Evolutionary conservation across 495 filamentous ascomycete genomes (phyloP), one percentile per base, ranked within the genome.

Genomic region (Cryomyces antarcticus): DNA sequence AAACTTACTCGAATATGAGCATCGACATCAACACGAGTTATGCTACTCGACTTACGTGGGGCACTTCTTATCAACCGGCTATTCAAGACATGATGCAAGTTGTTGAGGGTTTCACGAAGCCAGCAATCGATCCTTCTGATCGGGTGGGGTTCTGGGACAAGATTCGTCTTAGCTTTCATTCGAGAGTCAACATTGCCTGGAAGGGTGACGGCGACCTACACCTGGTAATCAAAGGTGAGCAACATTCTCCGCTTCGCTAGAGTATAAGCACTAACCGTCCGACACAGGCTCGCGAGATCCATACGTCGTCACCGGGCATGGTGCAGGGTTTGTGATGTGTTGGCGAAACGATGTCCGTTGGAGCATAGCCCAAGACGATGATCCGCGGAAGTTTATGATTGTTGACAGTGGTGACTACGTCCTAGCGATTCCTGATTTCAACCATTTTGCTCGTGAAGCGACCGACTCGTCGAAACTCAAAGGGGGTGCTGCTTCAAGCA

Each of bases 31-130:
- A 95, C 55, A 95, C 88, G 4, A 78, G 77, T 45, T 72, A 82
- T 46, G 78, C 92, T 6, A 99, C 89, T 6, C 75, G 80, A 43
- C 87, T 96, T 41, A 94, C 86, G 30, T 99, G 89, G 89, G 84
- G 87, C 34, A 82, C 86, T 44, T 93, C 89, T 0, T 96, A 96
- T 54, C 89, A 99, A 48, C 89, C 89, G 28, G 92, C 87, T 7
- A 95, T 99, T 42, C 89, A 99, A 59, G 89, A 99, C 53, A 94
- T 95, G 82, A 99, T 99, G 89, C 94, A 96, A 75, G 84, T 92
- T 27, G 83, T 99, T 45, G 89, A 99, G 64, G 80, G 80, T 0
- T 94, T 99, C 62, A 93, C 87, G 7, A 99, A 96, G 51, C 82
- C 84, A 4, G 85, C 92, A 49, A 66, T 93, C 34, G 89, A 96